phyloP scores from a whole-genome alignment of 1,284 basidiomycete genomes.

The Ganoderma leucocontextum region DNA sequence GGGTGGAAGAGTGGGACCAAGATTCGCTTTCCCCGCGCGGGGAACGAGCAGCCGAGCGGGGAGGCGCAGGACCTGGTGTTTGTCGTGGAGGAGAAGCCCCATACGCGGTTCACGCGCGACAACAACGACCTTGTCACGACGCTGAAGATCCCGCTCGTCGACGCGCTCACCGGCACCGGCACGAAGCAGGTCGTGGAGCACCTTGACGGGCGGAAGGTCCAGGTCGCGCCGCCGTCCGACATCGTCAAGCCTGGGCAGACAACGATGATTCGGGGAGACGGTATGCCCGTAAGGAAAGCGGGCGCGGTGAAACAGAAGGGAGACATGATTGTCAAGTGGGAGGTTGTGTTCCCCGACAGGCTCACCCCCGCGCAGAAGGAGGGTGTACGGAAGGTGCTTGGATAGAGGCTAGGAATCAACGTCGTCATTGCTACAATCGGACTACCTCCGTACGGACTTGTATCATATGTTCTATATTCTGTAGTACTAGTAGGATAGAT shows the following conservation, averaged over 20 bases:
- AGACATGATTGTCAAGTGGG: conserved; percentile 85
- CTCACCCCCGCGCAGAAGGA: conserved; percentile 82
- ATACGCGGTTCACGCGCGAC: conserved; percentile 77
- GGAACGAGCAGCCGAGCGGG: conserved; percentile 82
- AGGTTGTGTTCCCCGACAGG: conserved; percentile 84
- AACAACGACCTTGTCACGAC: conserved; percentile 81
- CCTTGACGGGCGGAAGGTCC: conserved; percentile 83
- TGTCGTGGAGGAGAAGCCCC: conserved; percentile 91
- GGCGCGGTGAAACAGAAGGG: conserved; percentile 79
- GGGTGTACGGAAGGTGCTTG: conserved; percentile 75
- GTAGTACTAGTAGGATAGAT: conserved; percentile 27
- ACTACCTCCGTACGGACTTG: conserved; percentile 16
- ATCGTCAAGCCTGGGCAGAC: conserved; percentile 84
- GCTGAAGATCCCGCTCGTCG: conserved; percentile 79
- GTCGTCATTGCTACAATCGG: conserved; percentile 13
- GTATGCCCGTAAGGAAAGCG: conserved; percentile 91
- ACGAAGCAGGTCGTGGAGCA: conserved; percentile 66
- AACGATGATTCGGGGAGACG: conserved; percentile 77
- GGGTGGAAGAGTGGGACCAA: conserved; percentile 93
- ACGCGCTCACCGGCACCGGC: conserved; percentile 75
- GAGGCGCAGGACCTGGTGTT: conserved; percentile 90
- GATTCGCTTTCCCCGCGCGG: conserved; percentile 86
- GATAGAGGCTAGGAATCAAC: conserved; percentile 18
- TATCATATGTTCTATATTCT: conserved; percentile 23
- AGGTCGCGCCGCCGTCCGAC: conserved; percentile 72